Conservation (phyloP, 1,284 basidiomycete genomes). For the Cryptococcus sp. region DNA sequence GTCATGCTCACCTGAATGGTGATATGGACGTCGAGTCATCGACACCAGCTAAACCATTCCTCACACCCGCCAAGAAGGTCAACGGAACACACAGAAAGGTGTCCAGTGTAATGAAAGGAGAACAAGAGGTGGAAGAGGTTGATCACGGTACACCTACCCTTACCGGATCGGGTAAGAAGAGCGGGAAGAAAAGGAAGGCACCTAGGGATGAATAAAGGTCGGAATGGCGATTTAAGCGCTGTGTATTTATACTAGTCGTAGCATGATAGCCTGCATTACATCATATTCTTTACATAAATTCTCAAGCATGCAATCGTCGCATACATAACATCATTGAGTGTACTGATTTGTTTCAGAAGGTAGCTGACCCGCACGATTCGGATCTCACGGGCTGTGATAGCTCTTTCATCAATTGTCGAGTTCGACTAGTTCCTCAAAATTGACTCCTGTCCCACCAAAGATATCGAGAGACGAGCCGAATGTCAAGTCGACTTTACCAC, state of each 20-base stretch:
- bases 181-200: conserved; percentile 21
- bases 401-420: conserved; percentile 41
- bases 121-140: conserved; percentile 3
- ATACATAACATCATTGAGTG: too few species aligned
- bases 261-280: neutral
- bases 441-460: conserved; percentile 74
- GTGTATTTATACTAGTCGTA: neutral
- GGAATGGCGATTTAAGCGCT: neutral
- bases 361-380: too few species aligned
- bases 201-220: conserved; percentile 11
- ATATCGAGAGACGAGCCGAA: conserved; percentile 93
- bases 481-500: conserved; percentile 89
- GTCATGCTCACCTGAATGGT: conserved; percentile 6
- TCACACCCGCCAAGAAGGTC: conserved; percentile 3
- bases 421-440: conserved; percentile 67
- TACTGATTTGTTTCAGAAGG: too few species aligned
- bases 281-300: neutral
- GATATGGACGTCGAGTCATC: conserved; percentile 6
- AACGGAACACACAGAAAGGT: neutral
- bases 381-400: too few species aligned
- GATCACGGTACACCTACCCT: conserved; percentile 4
- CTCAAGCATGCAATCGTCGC: too few species aligned
- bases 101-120: neutral
- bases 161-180: conserved; percentile 11
- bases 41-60: neutral